Conservation (phyloP, 768 basidiomycete genomes). For the Gloeostereum incarnatum region DNA sequence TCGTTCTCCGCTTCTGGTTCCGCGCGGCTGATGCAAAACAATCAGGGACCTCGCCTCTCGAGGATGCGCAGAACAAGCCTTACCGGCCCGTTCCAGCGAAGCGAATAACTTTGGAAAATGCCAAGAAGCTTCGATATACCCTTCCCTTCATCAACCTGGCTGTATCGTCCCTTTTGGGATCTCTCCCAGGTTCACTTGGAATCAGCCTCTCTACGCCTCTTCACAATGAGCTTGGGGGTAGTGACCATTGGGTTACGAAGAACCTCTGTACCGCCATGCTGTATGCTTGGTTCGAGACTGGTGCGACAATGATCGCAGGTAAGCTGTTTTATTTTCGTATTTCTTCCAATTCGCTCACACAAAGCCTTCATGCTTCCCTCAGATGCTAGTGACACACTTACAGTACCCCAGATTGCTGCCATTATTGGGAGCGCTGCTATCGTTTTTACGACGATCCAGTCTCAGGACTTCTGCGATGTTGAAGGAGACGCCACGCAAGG, state of each 20-base stretch:
- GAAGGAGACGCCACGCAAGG: slow-evolving; percentile 30
- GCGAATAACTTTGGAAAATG: slow-evolving; percentile 11
- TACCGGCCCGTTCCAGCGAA: slow-evolving; percentile 19
- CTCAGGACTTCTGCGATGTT: slow-evolving; percentile 35
- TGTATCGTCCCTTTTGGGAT: neutral
- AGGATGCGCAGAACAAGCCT: slow-evolving; percentile 20
- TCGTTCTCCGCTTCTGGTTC: too few species aligned
- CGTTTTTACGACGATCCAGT: slow-evolving; percentile 36
- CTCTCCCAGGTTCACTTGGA: neutral
- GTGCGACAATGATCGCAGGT: slow-evolving; percentile 15
- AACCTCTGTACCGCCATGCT: slow-evolving; percentile 16
- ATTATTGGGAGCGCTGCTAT: slow-evolving; percentile 14
- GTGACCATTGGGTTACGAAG: slow-evolving; percentile 1
- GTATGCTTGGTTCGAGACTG: slow-evolving; percentile 17
- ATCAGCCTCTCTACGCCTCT: neutral
- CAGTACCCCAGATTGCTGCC: slow-evolving; percentile 7
- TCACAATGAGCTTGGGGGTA: neutral
- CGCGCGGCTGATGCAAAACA: too few species aligned
- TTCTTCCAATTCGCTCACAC: neutral
- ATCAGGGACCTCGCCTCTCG: slow-evolving; percentile 9
- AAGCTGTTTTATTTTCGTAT: neutral
- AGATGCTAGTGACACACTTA: too few species aligned
- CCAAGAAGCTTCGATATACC: slow-evolving; percentile 14
- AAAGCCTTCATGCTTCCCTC: neutral
- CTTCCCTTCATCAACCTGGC: neutral